Conservation (phyloP, 371 early-diverging fungal genomes). For the Mucor circinelloides region DNA sequence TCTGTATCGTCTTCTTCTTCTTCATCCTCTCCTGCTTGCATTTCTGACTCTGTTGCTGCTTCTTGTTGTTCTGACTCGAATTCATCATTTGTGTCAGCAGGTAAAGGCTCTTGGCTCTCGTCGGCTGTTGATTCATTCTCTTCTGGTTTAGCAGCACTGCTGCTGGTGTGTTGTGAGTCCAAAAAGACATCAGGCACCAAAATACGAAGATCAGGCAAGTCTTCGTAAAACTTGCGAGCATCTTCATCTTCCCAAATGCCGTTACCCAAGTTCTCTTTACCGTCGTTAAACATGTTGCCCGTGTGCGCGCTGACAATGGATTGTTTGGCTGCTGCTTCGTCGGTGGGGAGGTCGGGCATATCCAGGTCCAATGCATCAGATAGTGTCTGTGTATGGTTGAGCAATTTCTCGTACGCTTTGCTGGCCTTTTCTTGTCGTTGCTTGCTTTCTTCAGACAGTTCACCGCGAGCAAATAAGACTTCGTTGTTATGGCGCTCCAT, state of each 20-base stretch:
- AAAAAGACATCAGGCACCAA: conserved; percentile 83
- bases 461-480: conserved; percentile 79
- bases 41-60: conserved; percentile 24
- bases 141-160: conserved; percentile 15
- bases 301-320: conserved; percentile 52
- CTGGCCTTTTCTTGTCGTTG: conserved; percentile 73
- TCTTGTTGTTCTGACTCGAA: conserved; percentile 31
- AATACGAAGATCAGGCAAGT: conserved; percentile 72
- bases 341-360: conserved; percentile 76
- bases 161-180: conserved; percentile 46
- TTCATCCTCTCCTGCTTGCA: conserved; percentile 10
- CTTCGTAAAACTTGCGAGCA: conserved; percentile 81
- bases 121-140: conserved; percentile 2
- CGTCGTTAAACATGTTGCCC: conserved; percentile 41
- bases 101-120: not conserved
- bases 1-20: conserved; percentile 35
- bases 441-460: conserved; percentile 81
- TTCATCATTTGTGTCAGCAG: not conserved
- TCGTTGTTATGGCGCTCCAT: conserved; percentile 81
- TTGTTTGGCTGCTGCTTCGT: conserved; percentile 55
- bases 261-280: conserved; percentile 50
- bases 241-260: conserved; percentile 92
- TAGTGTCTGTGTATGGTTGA: conserved; percentile 62
- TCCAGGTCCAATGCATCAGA: conserved; percentile 68
- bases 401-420: conserved; percentile 74